Evolutionary conservation across 2,329 filamentous ascomycete species (phyloP).

Genomic region (Thielaviopsis punctulata): DNA sequence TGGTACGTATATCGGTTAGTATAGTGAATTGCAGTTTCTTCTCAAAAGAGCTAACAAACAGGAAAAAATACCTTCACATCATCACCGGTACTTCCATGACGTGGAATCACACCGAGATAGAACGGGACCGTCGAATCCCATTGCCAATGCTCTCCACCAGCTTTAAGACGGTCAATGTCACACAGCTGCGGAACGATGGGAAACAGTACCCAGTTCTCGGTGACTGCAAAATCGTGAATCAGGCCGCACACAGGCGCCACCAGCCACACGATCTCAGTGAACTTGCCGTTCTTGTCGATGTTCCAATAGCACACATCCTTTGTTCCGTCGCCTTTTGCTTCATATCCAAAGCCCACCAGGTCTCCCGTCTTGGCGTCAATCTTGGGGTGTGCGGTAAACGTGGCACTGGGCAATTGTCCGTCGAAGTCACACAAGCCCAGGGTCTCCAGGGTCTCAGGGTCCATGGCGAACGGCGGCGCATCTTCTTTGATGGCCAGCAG

Average conservation of each 20-base stretch:
- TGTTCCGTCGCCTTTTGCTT: constrained; percentile 24
- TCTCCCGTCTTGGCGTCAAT: constrained; percentile 24
- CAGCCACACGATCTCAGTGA: constrained; percentile 20
- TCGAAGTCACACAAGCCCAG: constrained; percentile 25
- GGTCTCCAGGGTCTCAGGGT: constrained; percentile 25
- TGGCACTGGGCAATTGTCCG: constrained; percentile 22
- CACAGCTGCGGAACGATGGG: background rate
- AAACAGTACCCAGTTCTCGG: constrained; percentile 14
- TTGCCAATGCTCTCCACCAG: background rate
- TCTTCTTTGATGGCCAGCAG: constrained; percentile 32
- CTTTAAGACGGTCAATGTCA: background rate
- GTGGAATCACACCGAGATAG: background rate
- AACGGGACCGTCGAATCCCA: background rate
- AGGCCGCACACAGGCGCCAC: constrained; percentile 21
- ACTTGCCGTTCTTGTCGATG: constrained; percentile 17
- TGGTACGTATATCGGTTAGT: background rate
- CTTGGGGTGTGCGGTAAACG: constrained; percentile 27
- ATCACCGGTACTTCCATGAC: background rate
- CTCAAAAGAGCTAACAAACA: background rate
- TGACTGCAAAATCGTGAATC: constrained; percentile 27
- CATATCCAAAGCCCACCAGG: constrained; percentile 24
- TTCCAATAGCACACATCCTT: constrained; percentile 22
- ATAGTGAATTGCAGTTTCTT: no score
- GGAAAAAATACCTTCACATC: background rate
- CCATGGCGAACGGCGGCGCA: constrained; percentile 24